phyloP scores from a whole-genome alignment of 169 alveolate species.

The Eimeria brunetti region DNA sequence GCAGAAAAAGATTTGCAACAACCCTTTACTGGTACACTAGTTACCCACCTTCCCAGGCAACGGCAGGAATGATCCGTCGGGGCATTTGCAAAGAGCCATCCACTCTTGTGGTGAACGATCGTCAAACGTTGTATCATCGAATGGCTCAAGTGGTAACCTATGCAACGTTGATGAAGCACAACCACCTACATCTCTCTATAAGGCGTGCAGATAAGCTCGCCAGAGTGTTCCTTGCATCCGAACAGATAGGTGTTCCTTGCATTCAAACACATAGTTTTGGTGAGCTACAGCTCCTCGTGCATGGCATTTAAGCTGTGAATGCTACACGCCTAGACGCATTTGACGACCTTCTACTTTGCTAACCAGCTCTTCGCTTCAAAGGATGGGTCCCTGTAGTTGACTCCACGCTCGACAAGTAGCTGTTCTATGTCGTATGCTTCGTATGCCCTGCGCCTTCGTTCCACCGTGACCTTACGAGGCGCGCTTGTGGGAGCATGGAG shows the following conservation, averaged over 20 bases:
- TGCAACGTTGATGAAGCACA: not conserved
- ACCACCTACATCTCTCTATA: constrained; percentile 65
- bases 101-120: constrained; percentile 93
- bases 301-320: not conserved
- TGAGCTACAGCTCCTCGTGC: not conserved
- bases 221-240: not conserved
- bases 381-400: constrained; percentile 88
- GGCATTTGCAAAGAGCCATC: constrained; percentile 87
- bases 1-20: not conserved
- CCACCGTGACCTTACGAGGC: constrained; percentile 95
- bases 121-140: constrained; percentile 94
- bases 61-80: constrained; percentile 87
- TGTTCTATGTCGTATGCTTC: constrained; percentile 92
- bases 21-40: not conserved
- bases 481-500: constrained; percentile 93
- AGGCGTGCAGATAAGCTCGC: not conserved
- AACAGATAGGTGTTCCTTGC: not conserved
- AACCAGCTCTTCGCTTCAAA: constrained; percentile 75
- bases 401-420: constrained; percentile 88
- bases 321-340: not conserved
- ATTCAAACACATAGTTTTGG: not conserved
- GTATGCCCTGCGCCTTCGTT: constrained; percentile 84
- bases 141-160: constrained; percentile 94
- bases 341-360: not conserved
- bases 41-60: constrained; percentile 68